Evolutionary conservation across 768 basidiomycete species (phyloP), one percentile per base, ranked within the genome.

Genomic region (Boletus rubroflammeus): DNA sequence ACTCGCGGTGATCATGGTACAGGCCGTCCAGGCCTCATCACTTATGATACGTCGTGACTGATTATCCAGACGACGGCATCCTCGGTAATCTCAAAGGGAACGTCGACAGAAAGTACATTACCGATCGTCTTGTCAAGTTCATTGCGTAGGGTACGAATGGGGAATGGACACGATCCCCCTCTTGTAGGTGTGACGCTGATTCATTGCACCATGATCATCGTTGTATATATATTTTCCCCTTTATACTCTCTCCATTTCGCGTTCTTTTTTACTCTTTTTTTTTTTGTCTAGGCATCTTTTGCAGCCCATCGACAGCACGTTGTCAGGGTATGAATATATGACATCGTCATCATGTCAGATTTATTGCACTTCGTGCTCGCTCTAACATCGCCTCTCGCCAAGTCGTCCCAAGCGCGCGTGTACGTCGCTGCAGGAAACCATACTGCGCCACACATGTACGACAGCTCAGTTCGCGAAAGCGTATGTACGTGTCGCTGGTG

Each of bases 391-490:
- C 76, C 90, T 13, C 77, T 90, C 10, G 67, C 72, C 13, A 76
- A 66, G 40, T 64, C 70, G 1, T 46, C 67, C 6, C 56, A 66
- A 3, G 76, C 82, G 3, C 69, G 78, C 28, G 75, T 78, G 0
- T 83, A 86, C 62, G 75, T 88, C 38, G 82, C 84, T 1, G 81
- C 82, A 14, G 87, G 87, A 5, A 80, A 77, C 40, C 86, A 87
- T 65, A 87, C 88, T 1, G 71, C 63, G 5, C 56, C 75, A 3
- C 59, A 75, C 21, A 76, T 82, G 29, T 86, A 83, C 70, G 72
- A 78, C 10, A 76, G 36, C 69, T 87, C 42, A 69, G 70, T 3
- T 57, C 75, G 29, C 74, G 85, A 42, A 86, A 86, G 64, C 75
- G 72, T 13, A 80, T 78, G 62, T 87, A 80, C 78, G 62, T 87